Conservation (phyloP, 768 basidiomycete genomes). For the Paxillus involutus region DNA sequence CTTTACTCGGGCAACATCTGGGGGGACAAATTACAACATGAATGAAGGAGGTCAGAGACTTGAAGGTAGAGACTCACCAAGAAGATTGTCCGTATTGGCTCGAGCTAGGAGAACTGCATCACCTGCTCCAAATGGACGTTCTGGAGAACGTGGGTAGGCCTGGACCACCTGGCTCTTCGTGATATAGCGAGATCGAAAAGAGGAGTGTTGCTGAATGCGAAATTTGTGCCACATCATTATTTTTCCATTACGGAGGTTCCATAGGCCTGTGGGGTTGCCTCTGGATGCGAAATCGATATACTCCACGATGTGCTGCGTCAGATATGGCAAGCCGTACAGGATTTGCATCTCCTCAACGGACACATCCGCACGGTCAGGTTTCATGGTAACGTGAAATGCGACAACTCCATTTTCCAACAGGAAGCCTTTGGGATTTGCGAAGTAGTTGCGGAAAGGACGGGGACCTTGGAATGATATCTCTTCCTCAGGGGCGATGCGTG, state of each 20-base stretch:
- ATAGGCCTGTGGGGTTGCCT: too few species aligned
- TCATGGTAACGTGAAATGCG: background rate
- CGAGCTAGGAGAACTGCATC: too few species aligned
- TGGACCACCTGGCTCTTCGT: constrained; percentile 7
- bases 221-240: constrained; percentile 5
- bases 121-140: too few species aligned
- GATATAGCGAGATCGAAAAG: background rate
- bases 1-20: too few species aligned
- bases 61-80: too few species aligned
- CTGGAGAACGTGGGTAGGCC: background rate
- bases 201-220: constrained; percentile 3
- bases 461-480: background rate
- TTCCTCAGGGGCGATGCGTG: background rate
- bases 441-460: background rate
- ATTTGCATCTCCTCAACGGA: background rate
- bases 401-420: background rate
- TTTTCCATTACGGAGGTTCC: too few species aligned
- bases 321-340: background rate
- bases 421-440: background rate
- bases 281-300: too few species aligned
- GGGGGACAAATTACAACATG: too few species aligned
- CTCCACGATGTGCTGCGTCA: too few species aligned
- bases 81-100: too few species aligned
- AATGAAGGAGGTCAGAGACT: too few species aligned
- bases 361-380: background rate